phyloP scores from a whole-genome alignment of 352 stramenopile genomes.

The Phytophthora meadii region DNA sequence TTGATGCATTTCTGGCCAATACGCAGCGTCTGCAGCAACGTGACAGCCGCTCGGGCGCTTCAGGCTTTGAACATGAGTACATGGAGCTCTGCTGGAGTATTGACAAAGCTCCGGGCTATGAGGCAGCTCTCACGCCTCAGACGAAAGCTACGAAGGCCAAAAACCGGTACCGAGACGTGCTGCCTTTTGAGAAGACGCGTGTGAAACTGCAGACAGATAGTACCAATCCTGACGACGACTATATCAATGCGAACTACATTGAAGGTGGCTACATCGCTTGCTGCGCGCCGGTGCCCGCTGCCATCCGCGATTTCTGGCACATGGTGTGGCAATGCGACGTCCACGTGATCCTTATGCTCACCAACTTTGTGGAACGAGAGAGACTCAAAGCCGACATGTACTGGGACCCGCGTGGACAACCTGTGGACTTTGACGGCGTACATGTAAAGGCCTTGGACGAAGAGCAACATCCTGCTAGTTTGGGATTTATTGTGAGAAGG shows the following conservation, averaged over 20 bases:
- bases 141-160: constrained; percentile 74
- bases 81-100: constrained; percentile 67
- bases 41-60: constrained; percentile 29
- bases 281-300: constrained; percentile 68
- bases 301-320: constrained; percentile 82
- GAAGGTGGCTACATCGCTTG: constrained; percentile 77
- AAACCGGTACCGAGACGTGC: constrained; percentile 81
- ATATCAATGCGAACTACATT: constrained; percentile 82
- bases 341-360: constrained; percentile 89
- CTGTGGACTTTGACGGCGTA: constrained; percentile 63
- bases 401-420: constrained; percentile 57
- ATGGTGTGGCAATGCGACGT: constrained; percentile 85
- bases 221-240: constrained; percentile 41
- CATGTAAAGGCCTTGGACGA: constrained; percentile 59
- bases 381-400: constrained; percentile 79
- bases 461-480: constrained; percentile 28
- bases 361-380: constrained; percentile 84
- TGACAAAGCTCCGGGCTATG: constrained; percentile 61
- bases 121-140: constrained; percentile 60
- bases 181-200: constrained; percentile 77
- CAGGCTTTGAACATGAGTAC: constrained; percentile 75
- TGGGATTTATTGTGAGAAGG: constrained; percentile 58
- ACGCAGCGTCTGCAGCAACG: constrained; percentile 41
- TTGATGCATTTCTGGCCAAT: constrained; percentile 42
- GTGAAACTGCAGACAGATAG: constrained; percentile 48